A percentile compares a stretch with the other conserved stretches of the same genome.
These are phyloP conservation scores for Withania somnifera DNA, from an alignment of 305 asterid species.

Conservation along the genomic window DNA sequence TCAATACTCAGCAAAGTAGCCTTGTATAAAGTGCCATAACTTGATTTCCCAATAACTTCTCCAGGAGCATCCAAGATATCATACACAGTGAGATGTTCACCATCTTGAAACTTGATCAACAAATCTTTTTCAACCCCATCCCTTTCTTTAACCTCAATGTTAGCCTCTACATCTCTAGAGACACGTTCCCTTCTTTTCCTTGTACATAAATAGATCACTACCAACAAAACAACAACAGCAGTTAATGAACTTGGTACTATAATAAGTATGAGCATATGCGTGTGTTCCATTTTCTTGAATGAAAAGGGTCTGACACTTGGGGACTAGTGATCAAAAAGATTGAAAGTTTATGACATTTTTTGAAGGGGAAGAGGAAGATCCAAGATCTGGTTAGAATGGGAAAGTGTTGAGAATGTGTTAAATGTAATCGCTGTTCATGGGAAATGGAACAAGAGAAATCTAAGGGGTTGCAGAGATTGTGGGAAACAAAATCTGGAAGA, in stretches of 20 bases:
- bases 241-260: conserved; percentile 24
- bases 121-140: conserved; percentile 37
- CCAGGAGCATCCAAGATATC: conserved; percentile 94
- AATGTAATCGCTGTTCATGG: neutral
- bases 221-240: conserved; percentile 18
- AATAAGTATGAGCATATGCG: conserved; percentile 33
- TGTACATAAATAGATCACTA: conserved; percentile 24
- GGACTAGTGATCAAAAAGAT: neutral
- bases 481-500: conserved; percentile 13
- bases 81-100: conserved; percentile 50
- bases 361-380: neutral
- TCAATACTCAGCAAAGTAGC: conserved; percentile 52
- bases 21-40: conserved; percentile 77
- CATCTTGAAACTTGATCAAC: conserved; percentile 63
- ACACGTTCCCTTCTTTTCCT: conserved; percentile 19
- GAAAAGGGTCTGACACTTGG: neutral
- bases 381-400: conserved; percentile 1
- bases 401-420: neutral
- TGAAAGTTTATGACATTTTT: neutral
- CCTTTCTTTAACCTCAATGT: conserved; percentile 31
- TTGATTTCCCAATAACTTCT: conserved; percentile 85
- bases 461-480: neutral
- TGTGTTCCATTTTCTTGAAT: conserved; percentile 42
- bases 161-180: conserved; percentile 33
- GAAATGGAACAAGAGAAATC: neutral